These are phyloP conservation scores for Leccinum truebloodii DNA, from an alignment of 768 basidiomycete species.

Conservation along the genomic window DNA sequence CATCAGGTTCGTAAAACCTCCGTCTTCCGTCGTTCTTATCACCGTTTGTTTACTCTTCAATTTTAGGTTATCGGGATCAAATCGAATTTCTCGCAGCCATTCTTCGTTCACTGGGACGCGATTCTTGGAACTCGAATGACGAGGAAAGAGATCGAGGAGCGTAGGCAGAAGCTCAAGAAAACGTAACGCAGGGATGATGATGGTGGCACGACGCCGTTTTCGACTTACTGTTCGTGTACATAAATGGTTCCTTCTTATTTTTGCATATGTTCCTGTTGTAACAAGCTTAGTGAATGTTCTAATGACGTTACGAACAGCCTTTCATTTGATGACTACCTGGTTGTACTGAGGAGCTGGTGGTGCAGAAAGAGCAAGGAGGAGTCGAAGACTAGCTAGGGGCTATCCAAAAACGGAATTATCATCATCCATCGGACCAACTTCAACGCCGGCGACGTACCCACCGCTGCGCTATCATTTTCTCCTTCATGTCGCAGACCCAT, in stretches of 20 bases:
- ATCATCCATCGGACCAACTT: background rate
- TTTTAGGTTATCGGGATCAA: constrained; percentile 73
- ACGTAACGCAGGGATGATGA: constrained; percentile 4
- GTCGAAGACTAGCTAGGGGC: constrained; percentile 1
- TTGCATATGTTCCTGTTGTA: constrained; percentile 25
- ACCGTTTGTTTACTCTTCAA: background rate
- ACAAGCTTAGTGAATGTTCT: constrained; percentile 12
- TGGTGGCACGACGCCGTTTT: background rate
- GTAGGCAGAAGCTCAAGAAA: constrained; percentile 40
- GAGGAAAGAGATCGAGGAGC: constrained; percentile 59
- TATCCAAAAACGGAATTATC: constrained; percentile 4
- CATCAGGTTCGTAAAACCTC: constrained; percentile 65
- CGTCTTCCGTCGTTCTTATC: background rate
- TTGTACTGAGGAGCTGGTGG: background rate
- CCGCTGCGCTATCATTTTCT: background rate
- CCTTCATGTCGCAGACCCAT: constrained; percentile 23
- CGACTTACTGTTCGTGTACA: constrained; percentile 4
- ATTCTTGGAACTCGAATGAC: constrained; percentile 86
- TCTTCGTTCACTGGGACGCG: constrained; percentile 93
- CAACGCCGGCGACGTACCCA: background rate
- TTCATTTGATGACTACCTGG: background rate
- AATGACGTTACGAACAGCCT: constrained; percentile 11
- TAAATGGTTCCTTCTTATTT: background rate
- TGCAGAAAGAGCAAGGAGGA: background rate
- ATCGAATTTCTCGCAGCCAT: constrained; percentile 94